Evolutionary conservation across 2,329 filamentous ascomycete species (phyloP).

Genomic region (Ophiosphaerella herpotricha): DNA sequence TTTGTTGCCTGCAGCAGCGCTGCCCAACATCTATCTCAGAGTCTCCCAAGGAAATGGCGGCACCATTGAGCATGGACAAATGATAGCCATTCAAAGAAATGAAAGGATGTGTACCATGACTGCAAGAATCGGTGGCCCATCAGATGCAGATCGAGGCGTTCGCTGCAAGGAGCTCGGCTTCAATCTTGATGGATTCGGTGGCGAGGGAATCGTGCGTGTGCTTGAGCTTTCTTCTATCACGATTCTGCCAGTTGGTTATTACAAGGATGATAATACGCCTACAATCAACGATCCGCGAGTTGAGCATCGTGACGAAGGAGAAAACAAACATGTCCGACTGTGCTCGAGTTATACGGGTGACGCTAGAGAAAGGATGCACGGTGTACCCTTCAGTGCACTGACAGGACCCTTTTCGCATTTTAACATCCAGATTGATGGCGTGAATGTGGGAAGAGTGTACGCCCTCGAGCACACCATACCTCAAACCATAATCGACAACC

Average conservation of each 20-base stretch:
- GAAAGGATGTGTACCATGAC: background rate
- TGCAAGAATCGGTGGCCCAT: background rate
- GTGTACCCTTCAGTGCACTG: conserved; percentile 34
- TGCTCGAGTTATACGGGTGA: conserved; percentile 24
- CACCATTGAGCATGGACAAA: conserved; percentile 1
- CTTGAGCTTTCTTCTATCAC: conserved; percentile 20
- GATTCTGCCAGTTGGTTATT: conserved; percentile 12
- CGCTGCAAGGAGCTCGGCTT: conserved; percentile 35
- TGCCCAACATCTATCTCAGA: conserved; percentile 22
- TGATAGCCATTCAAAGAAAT: background rate
- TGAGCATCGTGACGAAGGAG: conserved; percentile 15
- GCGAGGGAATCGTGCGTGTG: background rate
- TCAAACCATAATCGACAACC: conserved; percentile 10
- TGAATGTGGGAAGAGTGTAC: conserved; percentile 33
- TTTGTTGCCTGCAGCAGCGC: background rate
- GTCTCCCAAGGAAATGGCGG: background rate
- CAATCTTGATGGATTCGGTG: conserved; percentile 8
- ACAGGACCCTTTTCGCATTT: conserved; percentile 46
- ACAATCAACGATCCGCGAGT: conserved; percentile 20
- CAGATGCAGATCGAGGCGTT: background rate
- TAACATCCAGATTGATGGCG: conserved; percentile 24
- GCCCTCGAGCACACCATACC: conserved; percentile 30
- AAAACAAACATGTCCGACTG: conserved; percentile 28
- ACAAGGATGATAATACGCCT: background rate
- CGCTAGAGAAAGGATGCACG: background rate